Conservation (phyloP, 169 alveolate genomes). For the Theileria equi region DNA sequence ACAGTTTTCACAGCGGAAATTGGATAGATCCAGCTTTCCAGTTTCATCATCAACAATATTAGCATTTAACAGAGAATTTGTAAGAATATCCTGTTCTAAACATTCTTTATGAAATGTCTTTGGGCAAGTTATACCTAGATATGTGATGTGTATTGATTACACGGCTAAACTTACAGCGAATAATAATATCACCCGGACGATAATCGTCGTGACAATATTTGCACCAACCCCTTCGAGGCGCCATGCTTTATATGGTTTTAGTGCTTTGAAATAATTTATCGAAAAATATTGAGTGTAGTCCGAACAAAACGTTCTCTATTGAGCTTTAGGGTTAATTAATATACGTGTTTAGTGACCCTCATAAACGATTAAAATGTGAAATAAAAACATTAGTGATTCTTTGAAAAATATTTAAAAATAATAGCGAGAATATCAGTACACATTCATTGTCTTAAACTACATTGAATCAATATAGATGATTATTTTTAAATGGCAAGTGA, state of each 20-base stretch:
- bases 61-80: slow-evolving; percentile 30
- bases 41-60: slow-evolving; percentile 47
- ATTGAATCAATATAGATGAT: too few species aligned
- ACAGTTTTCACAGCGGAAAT: slow-evolving; percentile 76
- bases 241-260: slow-evolving; percentile 40
- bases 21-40: slow-evolving; percentile 60
- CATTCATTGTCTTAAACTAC: too few species aligned
- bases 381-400: too few species aligned
- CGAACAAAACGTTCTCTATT: too few species aligned
- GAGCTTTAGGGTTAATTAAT: too few species aligned
- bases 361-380: too few species aligned
- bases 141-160: background rate
- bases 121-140: slow-evolving; percentile 67
- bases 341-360: too few species aligned
- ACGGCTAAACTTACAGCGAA: slow-evolving; percentile 51
- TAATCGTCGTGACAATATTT: slow-evolving; percentile 76
- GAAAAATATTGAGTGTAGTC: too few species aligned
- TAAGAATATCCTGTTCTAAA: slow-evolving; percentile 63
- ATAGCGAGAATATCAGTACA: too few species aligned
- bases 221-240: slow-evolving; percentile 76
- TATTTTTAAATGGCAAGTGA: too few species aligned
- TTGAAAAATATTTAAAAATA: too few species aligned
- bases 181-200: slow-evolving; percentile 67
- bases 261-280: too few species aligned
- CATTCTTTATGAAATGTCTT: slow-evolving; percentile 73